Conservation (phyloP, 1,284 basidiomycete species). For the Pseudozyma pruni region DNA sequence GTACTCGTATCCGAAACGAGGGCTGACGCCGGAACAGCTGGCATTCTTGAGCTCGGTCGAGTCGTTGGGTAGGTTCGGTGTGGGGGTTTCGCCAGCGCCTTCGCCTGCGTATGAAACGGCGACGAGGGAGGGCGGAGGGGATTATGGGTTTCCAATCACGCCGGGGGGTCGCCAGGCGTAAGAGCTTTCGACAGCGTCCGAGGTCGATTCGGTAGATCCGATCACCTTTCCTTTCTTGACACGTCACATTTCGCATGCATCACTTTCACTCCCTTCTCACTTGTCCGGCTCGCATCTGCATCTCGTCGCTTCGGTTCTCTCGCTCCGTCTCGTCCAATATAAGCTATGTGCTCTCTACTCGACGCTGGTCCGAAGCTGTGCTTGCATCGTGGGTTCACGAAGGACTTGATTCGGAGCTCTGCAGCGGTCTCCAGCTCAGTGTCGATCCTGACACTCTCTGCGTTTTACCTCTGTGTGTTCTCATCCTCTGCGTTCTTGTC, state of each 20-base stretch:
- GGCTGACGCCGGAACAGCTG: conserved; percentile 36
- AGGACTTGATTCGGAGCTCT: too few relatives aligned
- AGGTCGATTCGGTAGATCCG: too few relatives aligned
- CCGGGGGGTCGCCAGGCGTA: too few relatives aligned
- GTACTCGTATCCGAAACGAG: conserved; percentile 40
- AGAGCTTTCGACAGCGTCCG: too few relatives aligned
- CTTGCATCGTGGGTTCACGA: too few relatives aligned
- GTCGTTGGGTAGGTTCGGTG: conserved; percentile 40
- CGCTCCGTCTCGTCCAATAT: not conserved
- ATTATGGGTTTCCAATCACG: conserved; percentile 34
- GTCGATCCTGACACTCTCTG: too few relatives aligned
- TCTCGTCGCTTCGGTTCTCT: too few relatives aligned
- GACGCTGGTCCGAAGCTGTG: too few relatives aligned
- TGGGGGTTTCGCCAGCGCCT: conserved; percentile 9
- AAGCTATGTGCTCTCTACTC: too few relatives aligned
- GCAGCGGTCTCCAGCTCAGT: too few relatives aligned
- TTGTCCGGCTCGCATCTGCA: conserved; percentile 14
- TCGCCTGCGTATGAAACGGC: conserved; percentile 27
- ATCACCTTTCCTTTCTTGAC: not conserved
- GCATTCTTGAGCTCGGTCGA: conserved; percentile 48
- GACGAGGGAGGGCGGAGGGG: not conserved
- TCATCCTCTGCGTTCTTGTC: too few relatives aligned
- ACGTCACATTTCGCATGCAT: not conserved
- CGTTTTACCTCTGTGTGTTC: too few relatives aligned
- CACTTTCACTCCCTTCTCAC: not conserved